phyloP scores from a whole-genome alignment of 1,139 yeast species.

The Pichia sp. region DNA sequence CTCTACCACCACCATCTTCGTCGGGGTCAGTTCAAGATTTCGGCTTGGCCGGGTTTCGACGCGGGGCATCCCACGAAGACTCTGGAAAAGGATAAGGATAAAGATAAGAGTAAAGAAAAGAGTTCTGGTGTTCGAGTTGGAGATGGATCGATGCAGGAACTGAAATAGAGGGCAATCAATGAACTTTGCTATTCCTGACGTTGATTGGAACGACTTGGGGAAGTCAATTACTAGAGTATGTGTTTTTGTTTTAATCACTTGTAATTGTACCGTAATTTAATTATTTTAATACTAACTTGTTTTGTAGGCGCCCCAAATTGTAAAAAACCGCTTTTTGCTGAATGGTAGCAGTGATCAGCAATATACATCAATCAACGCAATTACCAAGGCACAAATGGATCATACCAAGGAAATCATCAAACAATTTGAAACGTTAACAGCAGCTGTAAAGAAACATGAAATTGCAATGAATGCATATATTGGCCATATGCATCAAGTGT shows the following conservation, averaged over 20 bases:
- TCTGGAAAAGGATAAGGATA: background rate
- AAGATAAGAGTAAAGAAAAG: background rate
- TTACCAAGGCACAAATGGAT: slow-evolving; percentile 11
- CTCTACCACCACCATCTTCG: background rate
- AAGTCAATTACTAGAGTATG: slow-evolving; percentile 23
- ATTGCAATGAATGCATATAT: slow-evolving; percentile 15
- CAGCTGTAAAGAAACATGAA: slow-evolving; percentile 22
- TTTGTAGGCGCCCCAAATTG: slow-evolving; percentile 17
- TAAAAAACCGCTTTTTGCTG: slow-evolving; percentile 23
- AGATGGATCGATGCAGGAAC: too few relatives aligned
- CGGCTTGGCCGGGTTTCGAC: slow-evolving; percentile 67
- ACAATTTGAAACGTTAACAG: slow-evolving; percentile 17
- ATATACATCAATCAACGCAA: slow-evolving; percentile 9
- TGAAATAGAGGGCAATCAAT: too few relatives aligned
- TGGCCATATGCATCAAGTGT: slow-evolving; percentile 13
- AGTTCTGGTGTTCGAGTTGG: background rate
- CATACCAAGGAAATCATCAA: slow-evolving; percentile 19
- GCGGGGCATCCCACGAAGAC: slow-evolving; percentile 51
- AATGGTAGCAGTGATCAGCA: slow-evolving; percentile 31
- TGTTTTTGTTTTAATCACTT: background rate
- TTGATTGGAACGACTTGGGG: slow-evolving; percentile 27
- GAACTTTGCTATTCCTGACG: slow-evolving; percentile 20
- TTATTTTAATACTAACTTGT: background rate
- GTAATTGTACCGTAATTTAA: background rate
- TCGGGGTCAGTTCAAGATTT: slow-evolving; percentile 27